Percentiles rank a stretch among this genome's conserved stretches.
These are phyloP conservation scores for Vaccinium vitisidaea DNA, from an alignment of 148 eudicot genomes.

Conservation along the genomic window DNA sequence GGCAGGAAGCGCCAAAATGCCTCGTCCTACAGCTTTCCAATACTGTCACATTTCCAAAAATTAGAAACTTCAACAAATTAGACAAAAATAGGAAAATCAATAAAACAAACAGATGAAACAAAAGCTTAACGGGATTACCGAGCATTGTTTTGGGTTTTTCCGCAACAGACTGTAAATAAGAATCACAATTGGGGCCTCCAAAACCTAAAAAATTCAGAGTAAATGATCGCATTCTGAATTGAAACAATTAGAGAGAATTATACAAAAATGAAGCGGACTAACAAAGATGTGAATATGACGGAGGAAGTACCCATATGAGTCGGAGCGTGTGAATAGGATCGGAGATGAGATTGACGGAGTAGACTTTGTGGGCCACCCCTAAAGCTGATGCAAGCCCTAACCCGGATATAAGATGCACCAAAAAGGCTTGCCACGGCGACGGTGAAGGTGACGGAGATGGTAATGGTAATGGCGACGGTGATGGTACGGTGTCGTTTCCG, in stretches of 20 bases:
- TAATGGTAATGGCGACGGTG: background rate
- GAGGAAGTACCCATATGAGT: conserved; percentile 48
- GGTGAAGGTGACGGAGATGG: background rate
- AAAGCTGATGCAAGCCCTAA: conserved; percentile 52
- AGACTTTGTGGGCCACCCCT: conserved; percentile 37
- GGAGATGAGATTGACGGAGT: conserved; percentile 43
- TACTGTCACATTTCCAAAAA: conserved; percentile 41
- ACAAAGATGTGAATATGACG: background rate
- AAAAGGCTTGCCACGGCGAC: conserved; percentile 22
- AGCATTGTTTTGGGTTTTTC: conserved; percentile 46
- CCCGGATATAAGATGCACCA: conserved; percentile 52
- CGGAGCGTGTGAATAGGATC: conserved; percentile 50
- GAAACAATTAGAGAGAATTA: background rate
- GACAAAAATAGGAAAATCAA: background rate
- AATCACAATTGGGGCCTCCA: conserved; percentile 59
- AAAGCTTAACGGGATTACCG: conserved; percentile 39
- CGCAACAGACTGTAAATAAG: conserved; percentile 51
- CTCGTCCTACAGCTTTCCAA: conserved; percentile 73
- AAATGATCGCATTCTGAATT: background rate
- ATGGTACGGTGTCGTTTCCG: background rate
- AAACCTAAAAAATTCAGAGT: conserved; percentile 28
- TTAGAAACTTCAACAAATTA: background rate
- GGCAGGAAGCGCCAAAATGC: conserved; percentile 58
- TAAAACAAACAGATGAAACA: background rate
- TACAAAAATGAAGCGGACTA: background rate